Evolutionary conservation across 495 filamentous ascomycete species (phyloP).

Genomic region (Neurospora tetraspora): DNA sequence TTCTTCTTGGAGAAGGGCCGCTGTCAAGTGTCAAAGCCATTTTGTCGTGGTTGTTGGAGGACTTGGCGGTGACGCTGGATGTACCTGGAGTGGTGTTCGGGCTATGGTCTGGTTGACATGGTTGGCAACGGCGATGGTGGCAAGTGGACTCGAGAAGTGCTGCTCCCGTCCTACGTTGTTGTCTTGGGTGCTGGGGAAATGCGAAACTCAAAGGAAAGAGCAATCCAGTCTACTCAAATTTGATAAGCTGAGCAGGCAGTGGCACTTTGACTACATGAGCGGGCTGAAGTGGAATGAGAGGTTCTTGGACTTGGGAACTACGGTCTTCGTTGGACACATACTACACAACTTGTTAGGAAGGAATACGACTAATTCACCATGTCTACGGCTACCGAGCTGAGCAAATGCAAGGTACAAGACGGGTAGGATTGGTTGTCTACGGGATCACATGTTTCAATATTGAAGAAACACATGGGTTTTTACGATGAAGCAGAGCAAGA

Average conservation of each 20-base stretch:
- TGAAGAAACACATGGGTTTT: not conserved
- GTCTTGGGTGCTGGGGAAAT: too few relatives aligned
- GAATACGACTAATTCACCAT: not conserved
- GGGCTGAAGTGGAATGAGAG: not conserved
- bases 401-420: not conserved
- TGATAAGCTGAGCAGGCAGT: not conserved
- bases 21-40: not conserved
- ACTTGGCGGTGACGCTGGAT: not conserved
- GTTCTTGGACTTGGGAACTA: not conserved
- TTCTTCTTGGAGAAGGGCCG: too few relatives aligned
- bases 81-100: too few relatives aligned
- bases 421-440: not conserved
- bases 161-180: too few relatives aligned
- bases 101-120: not conserved
- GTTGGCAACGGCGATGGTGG: not conserved
- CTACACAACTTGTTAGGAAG: not conserved
- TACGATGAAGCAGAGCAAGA: not conserved
- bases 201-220: not conserved
- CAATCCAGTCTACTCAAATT: not conserved
- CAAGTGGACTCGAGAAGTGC: not conserved
- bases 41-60: not conserved
- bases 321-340: not conserved
- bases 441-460: not conserved
- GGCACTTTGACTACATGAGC: not conserved
- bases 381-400: not conserved